Percentiles rank a stretch among this genome's conserved stretches.
These are phyloP conservation scores for Clonostachys chloroleuca DNA, from an alignment of 2,329 filamentous ascomycete genomes.

Conservation along the genomic window DNA sequence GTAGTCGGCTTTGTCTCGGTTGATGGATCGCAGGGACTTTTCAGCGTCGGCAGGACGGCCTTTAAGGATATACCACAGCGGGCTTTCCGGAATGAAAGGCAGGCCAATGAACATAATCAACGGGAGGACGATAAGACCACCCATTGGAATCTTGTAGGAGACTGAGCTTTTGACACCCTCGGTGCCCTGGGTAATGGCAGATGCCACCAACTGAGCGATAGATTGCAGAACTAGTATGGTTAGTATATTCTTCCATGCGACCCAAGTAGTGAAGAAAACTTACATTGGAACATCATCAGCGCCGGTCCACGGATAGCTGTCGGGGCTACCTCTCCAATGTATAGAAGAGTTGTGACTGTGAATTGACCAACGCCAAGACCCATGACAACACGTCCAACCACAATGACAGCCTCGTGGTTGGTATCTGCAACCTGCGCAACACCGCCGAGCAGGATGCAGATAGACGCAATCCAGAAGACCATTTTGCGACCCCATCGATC, in stretches of 20 bases:
- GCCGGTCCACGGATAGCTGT: conserved; percentile 15
- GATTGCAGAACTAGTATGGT: conserved; percentile 17
- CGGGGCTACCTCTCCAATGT: conserved; percentile 18
- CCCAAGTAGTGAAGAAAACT: not conserved
- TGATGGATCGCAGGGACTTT: conserved; percentile 22
- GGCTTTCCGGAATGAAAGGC: conserved; percentile 16
- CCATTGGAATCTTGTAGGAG: conserved; percentile 19
- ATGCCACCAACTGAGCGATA: conserved; percentile 18
- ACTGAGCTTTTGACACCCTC: conserved; percentile 12
- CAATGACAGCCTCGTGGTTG: conserved; percentile 9
- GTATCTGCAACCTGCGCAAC: conserved; percentile 10
- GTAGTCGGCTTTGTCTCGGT: conserved; percentile 20
- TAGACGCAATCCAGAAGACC: conserved; percentile 23
- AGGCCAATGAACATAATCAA: conserved; percentile 12
- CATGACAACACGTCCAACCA: conserved; percentile 10
- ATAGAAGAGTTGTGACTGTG: conserved; percentile 12
- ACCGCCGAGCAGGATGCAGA: conserved; percentile 19
- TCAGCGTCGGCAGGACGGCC: conserved; percentile 17
- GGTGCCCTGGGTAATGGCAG: conserved; percentile 17
- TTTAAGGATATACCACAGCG: conserved; percentile 22
- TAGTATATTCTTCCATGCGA: not conserved
- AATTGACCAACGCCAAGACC: conserved; percentile 14
- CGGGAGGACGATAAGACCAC: conserved; percentile 15
- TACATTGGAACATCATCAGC: conserved; percentile 22
- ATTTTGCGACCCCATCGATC: conserved; percentile 24